These are phyloP conservation scores for Aspergillus sp. DNA, from an alignment of 2,329 filamentous ascomycete species.

Conservation along the genomic window DNA sequence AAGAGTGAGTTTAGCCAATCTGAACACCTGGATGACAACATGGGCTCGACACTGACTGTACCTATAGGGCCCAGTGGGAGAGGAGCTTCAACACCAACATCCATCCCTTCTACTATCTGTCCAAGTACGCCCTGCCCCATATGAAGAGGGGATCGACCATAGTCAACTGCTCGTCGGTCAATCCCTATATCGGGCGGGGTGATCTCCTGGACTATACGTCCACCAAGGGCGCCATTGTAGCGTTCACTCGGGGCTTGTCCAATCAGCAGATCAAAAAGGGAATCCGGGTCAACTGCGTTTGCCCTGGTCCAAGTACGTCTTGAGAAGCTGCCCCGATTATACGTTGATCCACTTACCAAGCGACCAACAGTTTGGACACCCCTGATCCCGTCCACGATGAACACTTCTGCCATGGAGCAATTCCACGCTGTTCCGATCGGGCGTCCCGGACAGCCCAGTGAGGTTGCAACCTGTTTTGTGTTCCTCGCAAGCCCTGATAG, in stretches of 20 bases:
- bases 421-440: conserved; percentile 66
- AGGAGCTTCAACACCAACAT: conserved; percentile 77
- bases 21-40: neutral
- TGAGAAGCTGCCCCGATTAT: neutral
- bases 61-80: conserved; percentile 61
- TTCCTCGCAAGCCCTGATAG: conserved; percentile 70
- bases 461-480: conserved; percentile 73
- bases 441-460: conserved; percentile 66
- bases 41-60: neutral
- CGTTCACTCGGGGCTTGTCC: conserved; percentile 67
- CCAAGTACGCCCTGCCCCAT: conserved; percentile 66
- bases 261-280: conserved; percentile 65
- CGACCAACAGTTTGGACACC: conserved; percentile 58
- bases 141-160: conserved; percentile 66
- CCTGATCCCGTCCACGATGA: conserved; percentile 65
- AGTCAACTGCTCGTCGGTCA: conserved; percentile 79
- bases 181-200: conserved; percentile 70
- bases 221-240: conserved; percentile 62
- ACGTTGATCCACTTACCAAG: conserved; percentile 1
- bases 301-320: conserved; percentile 54
- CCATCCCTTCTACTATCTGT: conserved; percentile 69
- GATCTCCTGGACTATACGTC: conserved; percentile 76
- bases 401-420: conserved; percentile 57
- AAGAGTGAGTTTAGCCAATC: conserved; percentile 45
- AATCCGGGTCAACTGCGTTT: conserved; percentile 67